These are phyloP conservation scores for Colletotrichum gloeosporioides DNA, from an alignment of 2,329 filamentous ascomycete genomes.

Conservation along the genomic window DNA sequence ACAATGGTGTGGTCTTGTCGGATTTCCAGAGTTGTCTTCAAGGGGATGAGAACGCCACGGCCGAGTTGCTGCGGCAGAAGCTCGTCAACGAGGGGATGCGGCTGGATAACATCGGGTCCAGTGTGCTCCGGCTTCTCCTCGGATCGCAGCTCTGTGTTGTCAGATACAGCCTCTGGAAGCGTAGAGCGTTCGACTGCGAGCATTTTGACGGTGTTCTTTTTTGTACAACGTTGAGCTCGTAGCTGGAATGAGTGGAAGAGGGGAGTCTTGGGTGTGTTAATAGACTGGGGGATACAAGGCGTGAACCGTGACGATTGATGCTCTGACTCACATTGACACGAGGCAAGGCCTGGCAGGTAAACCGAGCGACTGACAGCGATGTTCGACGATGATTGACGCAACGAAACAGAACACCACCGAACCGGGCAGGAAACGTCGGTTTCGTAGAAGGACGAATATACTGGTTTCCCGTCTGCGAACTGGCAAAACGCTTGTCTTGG, in stretches of 20 bases:
- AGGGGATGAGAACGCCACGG: slow-evolving; percentile 60
- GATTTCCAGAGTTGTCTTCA: slow-evolving; percentile 70
- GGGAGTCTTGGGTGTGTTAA: not conserved
- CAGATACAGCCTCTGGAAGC: not conserved
- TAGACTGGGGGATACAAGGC: not conserved
- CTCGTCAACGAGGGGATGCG: slow-evolving; percentile 38
- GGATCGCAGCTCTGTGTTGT: not conserved
- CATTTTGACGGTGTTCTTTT: not conserved
- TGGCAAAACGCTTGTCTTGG: not conserved
- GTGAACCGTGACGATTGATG: not conserved
- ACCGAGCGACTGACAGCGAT: not conserved
- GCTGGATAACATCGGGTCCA: slow-evolving; percentile 21
- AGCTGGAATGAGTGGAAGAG: not conserved
- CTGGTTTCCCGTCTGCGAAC: not conserved
- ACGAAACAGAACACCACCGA: not conserved
- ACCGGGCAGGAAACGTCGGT: not conserved
- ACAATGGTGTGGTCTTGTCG: slow-evolving; percentile 63
- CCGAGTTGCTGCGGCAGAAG: slow-evolving; percentile 40
- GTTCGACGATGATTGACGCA: not conserved
- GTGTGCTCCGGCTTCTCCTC: slow-evolving; percentile 16
- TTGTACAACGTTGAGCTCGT: not conserved
- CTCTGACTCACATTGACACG: slow-evolving; percentile 7
- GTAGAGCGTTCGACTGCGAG: slow-evolving; percentile 7
- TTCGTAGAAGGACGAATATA: not conserved
- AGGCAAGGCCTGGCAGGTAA: not conserved